Base-by-base conservation (phyloP, 2,329 filamentous ascomycete species). In the Aspergillus viridinutans region DNA sequence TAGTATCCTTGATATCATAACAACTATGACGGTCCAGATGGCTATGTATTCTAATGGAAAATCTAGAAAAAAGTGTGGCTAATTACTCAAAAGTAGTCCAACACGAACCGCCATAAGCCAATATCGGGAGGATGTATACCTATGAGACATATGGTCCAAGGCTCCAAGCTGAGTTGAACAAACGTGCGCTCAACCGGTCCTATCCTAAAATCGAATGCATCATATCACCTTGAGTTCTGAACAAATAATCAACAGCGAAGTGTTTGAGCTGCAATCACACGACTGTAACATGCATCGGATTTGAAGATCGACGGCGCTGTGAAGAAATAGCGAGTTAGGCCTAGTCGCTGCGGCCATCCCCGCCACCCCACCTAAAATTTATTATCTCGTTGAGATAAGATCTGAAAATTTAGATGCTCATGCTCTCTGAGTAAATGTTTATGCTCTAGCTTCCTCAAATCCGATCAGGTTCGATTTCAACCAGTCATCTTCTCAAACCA, bases 361-460 rank as follows among this genome's bases (percentile, higher is more conserved):
- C 70, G 65, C 69, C 67, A 68, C 69, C 69, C 71, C 69, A 70
- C 70, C 69, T 66, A 70, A 72, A 73, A 72, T 63, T 72, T 70
- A 66, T 66, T 65, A 66, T 66, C 65, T 57, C 53, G 56, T 50
- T 26, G 54, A 58, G 68, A 72, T 72, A 72, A 72, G 70, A 72
- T 72, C 67, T 59, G 63, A 66, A 71, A 68, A 67, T 65, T 60
- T 58, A 53, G 49, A 57, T 60, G 53, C 57, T 58, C 61, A 57
- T 60, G 53, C 58, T 58, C 61, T 49, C 53, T 47, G 50, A 49
- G 42, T 42, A 42, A 52, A 52, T 17, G 32, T 53, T 38, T 53
- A 58, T 55, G 48, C 49, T 52, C 35, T 29, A 29, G 38, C 9
- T 12, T 54, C 35, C 45, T 20, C 20, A 4, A 25, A 38, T 28